phyloP scores from a whole-genome alignment of 805 yeast genomes.

The Naumovozyma dairenensis region DNA sequence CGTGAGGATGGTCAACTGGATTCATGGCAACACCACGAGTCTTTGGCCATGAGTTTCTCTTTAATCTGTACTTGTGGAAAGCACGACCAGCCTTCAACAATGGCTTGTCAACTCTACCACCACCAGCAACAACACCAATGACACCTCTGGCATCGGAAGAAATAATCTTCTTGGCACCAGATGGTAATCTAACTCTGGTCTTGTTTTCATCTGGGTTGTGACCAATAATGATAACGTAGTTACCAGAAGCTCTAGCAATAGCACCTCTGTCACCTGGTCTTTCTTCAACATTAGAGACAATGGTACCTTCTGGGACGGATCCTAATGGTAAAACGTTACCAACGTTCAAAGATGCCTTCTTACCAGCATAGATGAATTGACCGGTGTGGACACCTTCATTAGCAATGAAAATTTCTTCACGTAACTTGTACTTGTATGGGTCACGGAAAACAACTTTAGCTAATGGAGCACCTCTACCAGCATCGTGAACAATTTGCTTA shows the following conservation, averaged over 20 bases:
- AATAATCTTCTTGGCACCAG: conserved; percentile 96
- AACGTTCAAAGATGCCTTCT: conserved; percentile 91
- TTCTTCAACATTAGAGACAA: conserved; percentile 96
- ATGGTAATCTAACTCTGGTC: conserved; percentile 98
- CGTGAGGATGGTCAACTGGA: conserved; percentile 99
- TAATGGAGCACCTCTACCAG: conserved; percentile 99
- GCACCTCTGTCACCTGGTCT: conserved; percentile 99
- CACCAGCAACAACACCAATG: conserved; percentile 99
- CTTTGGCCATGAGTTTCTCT: conserved; percentile 99
- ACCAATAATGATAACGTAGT: conserved; percentile 97
- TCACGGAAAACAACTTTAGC: conserved; percentile 98
- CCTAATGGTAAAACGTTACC: conserved; percentile 97
- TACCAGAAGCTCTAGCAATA: conserved; percentile 97
- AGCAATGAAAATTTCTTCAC: conserved; percentile 98
- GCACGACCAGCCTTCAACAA: conserved; percentile 99
- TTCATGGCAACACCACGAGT: conserved; percentile 99
- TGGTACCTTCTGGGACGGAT: conserved; percentile 98
- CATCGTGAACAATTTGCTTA: conserved; percentile 97
- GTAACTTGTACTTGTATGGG: conserved; percentile 96
- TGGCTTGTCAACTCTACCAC: conserved; percentile 99
- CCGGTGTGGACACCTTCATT: conserved; percentile 99
- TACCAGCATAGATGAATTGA: conserved; percentile 97
- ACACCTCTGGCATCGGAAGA: conserved; percentile 98
- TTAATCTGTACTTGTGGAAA: conserved; percentile 97
- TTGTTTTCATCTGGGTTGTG: conserved; percentile 98